Evolutionary conservation across 129 eudicot species (phyloP).

Genomic region (Heracleum sosnowskyi): DNA sequence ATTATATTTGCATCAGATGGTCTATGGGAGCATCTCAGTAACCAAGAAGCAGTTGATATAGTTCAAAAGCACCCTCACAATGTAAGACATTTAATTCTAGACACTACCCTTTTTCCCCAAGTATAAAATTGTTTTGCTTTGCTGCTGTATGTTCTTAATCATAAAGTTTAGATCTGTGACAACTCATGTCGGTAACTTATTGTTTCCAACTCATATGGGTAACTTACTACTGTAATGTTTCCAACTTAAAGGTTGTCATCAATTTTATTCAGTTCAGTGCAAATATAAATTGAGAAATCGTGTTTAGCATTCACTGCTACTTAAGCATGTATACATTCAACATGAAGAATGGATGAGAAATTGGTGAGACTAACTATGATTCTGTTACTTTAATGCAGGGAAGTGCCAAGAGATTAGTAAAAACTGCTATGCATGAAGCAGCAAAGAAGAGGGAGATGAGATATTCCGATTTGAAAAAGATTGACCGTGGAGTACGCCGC

Average conservation of each 20-base stretch:
- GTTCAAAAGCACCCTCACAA: constrained; percentile 66
- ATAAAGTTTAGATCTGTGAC: neutral
- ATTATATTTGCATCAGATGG: constrained; percentile 99
- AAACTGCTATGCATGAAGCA: constrained; percentile 70
- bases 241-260: neutral
- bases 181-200: neutral
- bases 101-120: neutral
- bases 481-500: constrained; percentile 89
- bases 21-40: constrained; percentile 91
- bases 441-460: constrained; percentile 96
- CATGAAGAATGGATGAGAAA: neutral
- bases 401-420: constrained; percentile 70
- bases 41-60: constrained; percentile 91
- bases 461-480: constrained; percentile 78
- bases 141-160: neutral
- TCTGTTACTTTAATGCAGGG: constrained; percentile 46
- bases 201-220: too few relatives aligned
- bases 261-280: neutral
- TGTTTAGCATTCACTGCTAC: neutral
- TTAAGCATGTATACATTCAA: neutral
- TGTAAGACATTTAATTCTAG: constrained; percentile 38
- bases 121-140: neutral
- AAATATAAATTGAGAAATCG: neutral
- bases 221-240: neutral
- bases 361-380: neutral